Evolutionary conservation across 176 grass and related monocot species (phyloP).

Genomic region (Neostapfia colusana): DNA sequence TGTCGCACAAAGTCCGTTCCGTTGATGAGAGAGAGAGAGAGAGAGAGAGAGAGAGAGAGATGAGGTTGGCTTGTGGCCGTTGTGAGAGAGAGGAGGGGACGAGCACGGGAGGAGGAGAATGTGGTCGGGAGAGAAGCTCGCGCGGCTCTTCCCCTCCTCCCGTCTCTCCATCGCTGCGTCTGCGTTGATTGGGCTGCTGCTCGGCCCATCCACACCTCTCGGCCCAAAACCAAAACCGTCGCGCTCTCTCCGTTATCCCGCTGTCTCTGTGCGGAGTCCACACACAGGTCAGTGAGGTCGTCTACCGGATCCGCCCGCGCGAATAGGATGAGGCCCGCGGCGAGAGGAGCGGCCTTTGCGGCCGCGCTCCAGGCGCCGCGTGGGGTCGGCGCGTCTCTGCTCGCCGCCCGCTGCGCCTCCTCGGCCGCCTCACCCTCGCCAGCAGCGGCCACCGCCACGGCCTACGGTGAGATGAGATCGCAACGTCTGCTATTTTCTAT

Average conservation of each 20-base stretch:
- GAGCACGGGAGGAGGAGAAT: background rate
- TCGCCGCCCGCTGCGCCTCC: constrained; percentile 46
- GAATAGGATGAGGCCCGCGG: constrained; percentile 47
- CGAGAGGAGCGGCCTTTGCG: constrained; percentile 46
- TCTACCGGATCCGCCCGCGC: constrained; percentile 19
- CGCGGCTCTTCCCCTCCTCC: constrained; percentile 34
- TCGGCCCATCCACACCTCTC: background rate
- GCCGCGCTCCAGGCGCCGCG: constrained; percentile 41
- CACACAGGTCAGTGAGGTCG: background rate
- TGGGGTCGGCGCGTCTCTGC: background rate
- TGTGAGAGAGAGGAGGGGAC: background rate
- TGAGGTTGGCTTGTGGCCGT: background rate
- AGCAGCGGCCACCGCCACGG: constrained; percentile 26
- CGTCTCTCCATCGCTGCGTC: background rate
- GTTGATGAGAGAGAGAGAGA: constrained; percentile 9
- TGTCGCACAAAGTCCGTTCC: constrained; percentile 1
- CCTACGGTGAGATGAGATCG: constrained; percentile 53
- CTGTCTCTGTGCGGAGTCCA: constrained; percentile 1
- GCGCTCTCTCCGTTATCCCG: background rate
- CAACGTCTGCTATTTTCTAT: background rate
- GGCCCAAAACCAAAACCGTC: constrained; percentile 3
- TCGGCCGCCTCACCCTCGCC: constrained; percentile 30
- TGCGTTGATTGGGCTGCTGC: background rate
- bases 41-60: background rate
- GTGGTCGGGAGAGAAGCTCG: constrained; percentile 52